Evolutionary conservation across 306 rosid genomes (phyloP).

Genomic region (Vigna reflexopilosa): DNA sequence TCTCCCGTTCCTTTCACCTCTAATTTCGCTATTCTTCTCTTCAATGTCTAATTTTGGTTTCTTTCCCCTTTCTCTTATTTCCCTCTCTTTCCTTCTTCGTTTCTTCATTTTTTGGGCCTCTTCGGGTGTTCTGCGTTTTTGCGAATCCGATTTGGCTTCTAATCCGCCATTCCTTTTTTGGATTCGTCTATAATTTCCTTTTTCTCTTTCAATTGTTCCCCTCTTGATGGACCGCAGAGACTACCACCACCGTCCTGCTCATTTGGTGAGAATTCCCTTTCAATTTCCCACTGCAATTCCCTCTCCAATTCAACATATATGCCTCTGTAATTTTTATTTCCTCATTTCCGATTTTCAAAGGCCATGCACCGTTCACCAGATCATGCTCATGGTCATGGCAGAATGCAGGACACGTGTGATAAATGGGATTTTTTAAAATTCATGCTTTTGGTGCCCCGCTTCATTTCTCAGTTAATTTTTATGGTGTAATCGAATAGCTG

Average conservation of each 20-base stretch:
- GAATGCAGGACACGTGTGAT: neutral
- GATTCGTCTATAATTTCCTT: conserved; percentile 10
- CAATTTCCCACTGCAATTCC: too few relatives aligned
- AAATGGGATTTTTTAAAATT: neutral
- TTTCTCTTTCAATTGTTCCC: neutral
- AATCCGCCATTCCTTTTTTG: conserved; percentile 18
- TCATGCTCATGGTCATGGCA: too few relatives aligned
- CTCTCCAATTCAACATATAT: too few relatives aligned
- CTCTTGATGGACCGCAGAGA: conserved; percentile 59
- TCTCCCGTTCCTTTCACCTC: conserved; percentile 37
- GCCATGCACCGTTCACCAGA: too few relatives aligned
- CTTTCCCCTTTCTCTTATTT: conserved; percentile 30
- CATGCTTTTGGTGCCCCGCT: neutral
- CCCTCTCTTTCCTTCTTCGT: neutral
- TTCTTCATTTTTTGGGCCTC: conserved; percentile 21
- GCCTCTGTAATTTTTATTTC: too few relatives aligned
- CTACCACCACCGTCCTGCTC: conserved; percentile 51
- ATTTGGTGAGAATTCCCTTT: conserved; percentile 54
- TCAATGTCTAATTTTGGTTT: conserved; percentile 41
- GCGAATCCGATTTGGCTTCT: conserved; percentile 48
- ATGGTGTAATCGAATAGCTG: neutral
- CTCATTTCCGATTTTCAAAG: too few relatives aligned
- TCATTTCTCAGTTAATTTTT: neutral
- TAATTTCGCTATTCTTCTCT: conserved; percentile 37
- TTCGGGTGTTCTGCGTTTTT: conserved; percentile 44